A percentile compares a stretch with the other conserved stretches of the same genome.
These are phyloP conservation scores for Phytophthora palmivora DNA, from an alignment of 352 stramenopile genomes.

Conservation along the genomic window DNA sequence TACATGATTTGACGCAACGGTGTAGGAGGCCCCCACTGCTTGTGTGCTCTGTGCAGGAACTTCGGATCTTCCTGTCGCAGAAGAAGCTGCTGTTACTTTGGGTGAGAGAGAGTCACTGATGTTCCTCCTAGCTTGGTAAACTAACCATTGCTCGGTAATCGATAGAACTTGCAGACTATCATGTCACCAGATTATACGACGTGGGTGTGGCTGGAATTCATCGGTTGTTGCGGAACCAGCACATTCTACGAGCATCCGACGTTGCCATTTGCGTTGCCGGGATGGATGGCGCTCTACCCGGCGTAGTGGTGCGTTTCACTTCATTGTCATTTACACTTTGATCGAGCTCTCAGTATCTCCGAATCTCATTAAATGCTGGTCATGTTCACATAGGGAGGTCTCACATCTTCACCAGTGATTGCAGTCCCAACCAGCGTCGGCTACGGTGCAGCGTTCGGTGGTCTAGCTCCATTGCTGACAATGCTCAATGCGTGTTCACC, in stretches of 20 bases:
- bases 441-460: constrained; percentile 89
- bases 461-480: constrained; percentile 95
- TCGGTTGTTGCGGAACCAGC: constrained; percentile 88
- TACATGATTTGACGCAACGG: constrained; percentile 9
- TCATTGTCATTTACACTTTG: background rate
- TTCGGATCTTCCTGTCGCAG: constrained; percentile 95
- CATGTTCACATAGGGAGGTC: constrained; percentile 55
- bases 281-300: constrained; percentile 97
- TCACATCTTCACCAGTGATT: constrained; percentile 87
- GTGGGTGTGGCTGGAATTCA: constrained; percentile 95
- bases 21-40: constrained; percentile 30
- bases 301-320: constrained; percentile 91
- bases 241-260: constrained; percentile 86
- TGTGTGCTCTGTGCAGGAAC: constrained; percentile 96
- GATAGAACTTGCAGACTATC: constrained; percentile 89
- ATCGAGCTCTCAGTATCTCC: background rate
- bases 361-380: constrained; percentile 2
- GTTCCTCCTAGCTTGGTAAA: background rate
- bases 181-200: constrained; percentile 90
- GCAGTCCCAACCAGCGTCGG: constrained; percentile 95
- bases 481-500: constrained; percentile 98
- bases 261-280: constrained; percentile 96
- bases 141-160: constrained; percentile 4
- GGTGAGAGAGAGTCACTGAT: constrained; percentile 40
- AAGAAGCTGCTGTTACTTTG: constrained; percentile 96